Percentiles rank a stretch among this genome's conserved stretches.
phyloP scores from a whole-genome alignment of 805 yeast species.

The Nakazawaea anatomiae region DNA sequence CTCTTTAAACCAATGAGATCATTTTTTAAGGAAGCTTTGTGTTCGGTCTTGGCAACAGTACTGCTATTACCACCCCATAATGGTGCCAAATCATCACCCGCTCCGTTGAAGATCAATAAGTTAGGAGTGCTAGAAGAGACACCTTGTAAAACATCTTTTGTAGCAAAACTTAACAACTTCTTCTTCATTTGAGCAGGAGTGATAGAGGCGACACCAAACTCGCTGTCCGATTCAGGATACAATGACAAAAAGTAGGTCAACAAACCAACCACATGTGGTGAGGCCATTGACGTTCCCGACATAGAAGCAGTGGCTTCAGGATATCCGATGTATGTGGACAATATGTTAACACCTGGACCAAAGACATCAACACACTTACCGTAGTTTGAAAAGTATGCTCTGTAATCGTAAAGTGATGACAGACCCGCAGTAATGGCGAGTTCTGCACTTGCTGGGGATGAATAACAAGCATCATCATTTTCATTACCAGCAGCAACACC shows the following conservation, averaged over 20 bases:
- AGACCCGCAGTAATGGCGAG: constrained; percentile 51
- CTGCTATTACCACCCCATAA: constrained; percentile 35
- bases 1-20: not conserved
- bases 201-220: constrained; percentile 36
- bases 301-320: constrained; percentile 42
- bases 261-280: constrained; percentile 54
- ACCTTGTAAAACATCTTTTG: constrained; percentile 39
- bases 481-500: constrained; percentile 65
- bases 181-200: constrained; percentile 50
- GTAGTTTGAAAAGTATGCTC: constrained; percentile 49
- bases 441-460: constrained; percentile 57
- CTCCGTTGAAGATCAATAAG: constrained; percentile 56
- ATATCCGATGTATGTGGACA: constrained; percentile 51
- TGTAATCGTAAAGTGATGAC: constrained; percentile 34
- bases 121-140: constrained; percentile 48
- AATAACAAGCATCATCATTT: constrained; percentile 51
- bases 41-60: not conserved
- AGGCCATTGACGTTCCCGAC: constrained; percentile 62
- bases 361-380: constrained; percentile 49
- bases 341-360: constrained; percentile 52
- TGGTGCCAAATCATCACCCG: constrained; percentile 44
- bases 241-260: constrained; percentile 51
- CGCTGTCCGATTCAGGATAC: constrained; percentile 46
- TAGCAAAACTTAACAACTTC: constrained; percentile 45
- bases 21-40: not conserved